Percentiles rank a stretch among this genome's conserved stretches.
These are phyloP conservation scores for Xanthoconium separans DNA, from an alignment of 1,284 basidiomycete genomes.

Conservation along the genomic window DNA sequence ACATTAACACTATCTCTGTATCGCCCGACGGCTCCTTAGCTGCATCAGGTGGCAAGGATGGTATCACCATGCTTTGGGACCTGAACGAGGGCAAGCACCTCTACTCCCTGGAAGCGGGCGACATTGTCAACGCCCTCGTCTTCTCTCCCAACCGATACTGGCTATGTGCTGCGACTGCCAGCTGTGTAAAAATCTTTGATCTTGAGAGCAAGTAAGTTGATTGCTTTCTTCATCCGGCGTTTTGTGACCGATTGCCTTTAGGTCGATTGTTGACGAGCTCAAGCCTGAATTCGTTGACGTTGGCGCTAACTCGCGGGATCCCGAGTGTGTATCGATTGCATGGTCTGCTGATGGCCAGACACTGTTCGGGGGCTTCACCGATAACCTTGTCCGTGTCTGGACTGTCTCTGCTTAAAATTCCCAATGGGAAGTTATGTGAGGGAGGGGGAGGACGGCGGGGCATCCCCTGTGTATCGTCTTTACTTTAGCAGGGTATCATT, in stretches of 20 bases:
- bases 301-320: constrained; percentile 78
- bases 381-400: constrained; percentile 92
- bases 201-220: constrained; percentile 90
- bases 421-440: constrained; percentile 31
- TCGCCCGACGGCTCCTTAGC: constrained; percentile 99
- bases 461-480: constrained; percentile 23
- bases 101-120: constrained; percentile 98
- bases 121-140: constrained; percentile 98
- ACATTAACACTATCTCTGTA: constrained; percentile 99
- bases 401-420: constrained; percentile 73
- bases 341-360: constrained; percentile 99
- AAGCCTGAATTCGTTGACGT: constrained; percentile 88
- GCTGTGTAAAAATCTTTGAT: constrained; percentile 99
- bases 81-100: constrained; percentile 99
- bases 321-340: constrained; percentile 96
- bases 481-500: constrained; percentile 24
- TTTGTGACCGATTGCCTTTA: constrained; percentile 34
- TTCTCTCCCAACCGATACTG: constrained; percentile 99
- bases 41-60: constrained; percentile 99
- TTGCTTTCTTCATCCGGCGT: neutral
- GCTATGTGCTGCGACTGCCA: constrained; percentile 98
- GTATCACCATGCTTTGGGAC: constrained; percentile 99
- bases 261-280: constrained; percentile 98
- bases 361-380: constrained; percentile 93
- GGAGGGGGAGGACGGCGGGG: constrained; percentile 11